Evolutionary conservation across 768 basidiomycete genomes (phyloP), one percentile per base, ranked within the genome.

Genomic region (Termitomyces eurrhizus): DNA sequence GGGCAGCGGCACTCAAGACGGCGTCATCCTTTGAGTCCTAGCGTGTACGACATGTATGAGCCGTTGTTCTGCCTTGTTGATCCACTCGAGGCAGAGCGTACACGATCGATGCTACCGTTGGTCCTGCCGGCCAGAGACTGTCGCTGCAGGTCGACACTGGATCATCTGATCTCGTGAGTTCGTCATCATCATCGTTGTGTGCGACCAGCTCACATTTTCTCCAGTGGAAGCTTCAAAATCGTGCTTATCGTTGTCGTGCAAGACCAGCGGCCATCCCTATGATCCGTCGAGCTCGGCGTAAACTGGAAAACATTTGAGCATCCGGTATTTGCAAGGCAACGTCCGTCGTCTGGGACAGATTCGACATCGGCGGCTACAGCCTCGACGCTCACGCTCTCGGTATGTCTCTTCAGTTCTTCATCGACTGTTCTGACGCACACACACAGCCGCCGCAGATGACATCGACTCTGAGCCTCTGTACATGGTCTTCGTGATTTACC

Each of bases 131-230:
- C 36, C 80, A 88, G 58, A 79, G 77, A 26, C 72, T 88, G 26
- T 84, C 81, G 7, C 73, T 92, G 2, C 90, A 92, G 67, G 80
- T 93, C 41, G 91, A 93, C 66, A 90, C 88, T 0, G 92, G 92
- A 33, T 92, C 92, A 0, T 89, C 89, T 0, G 91, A 93, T 73
- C 77, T 91, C 29, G 90, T 91, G 60, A 65, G 83, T 76, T 4
- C 4, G 29, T 29, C 29, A 4, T 4, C 4, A 4, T 29, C 29
- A 4, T 29, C 29, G 29, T 29, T 4, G 29, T 29, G 29, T 4
- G 4, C 29, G 29, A 29, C 29, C 29, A 42, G 3, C 3, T 29
- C 1, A 44, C 1, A 4, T 24, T 36, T 16, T 21, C 2, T 18
- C 2, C 35, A 92, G 90, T 93, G 91, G 91, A 75, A 93, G 86